Percentiles rank a stretch among this genome's conserved stretches.
phyloP scores from a whole-genome alignment of 2,329 filamentous ascomycete species.

The Hirsutella rhossiliensis region DNA sequence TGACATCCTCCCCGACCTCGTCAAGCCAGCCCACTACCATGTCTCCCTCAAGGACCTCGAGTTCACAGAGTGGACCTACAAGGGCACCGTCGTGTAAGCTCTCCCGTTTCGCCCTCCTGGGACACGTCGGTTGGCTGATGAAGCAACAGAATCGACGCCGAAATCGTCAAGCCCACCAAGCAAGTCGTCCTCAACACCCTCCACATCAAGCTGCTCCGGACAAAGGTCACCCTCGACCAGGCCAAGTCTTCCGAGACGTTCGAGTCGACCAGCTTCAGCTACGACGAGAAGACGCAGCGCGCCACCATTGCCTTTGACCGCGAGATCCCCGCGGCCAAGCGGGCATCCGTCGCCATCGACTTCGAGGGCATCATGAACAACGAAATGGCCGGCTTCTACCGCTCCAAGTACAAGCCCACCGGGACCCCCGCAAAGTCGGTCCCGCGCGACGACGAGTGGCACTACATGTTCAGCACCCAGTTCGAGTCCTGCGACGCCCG shows the following conservation, averaged over 20 bases:
- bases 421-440: slow-evolving; percentile 63
- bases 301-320: slow-evolving; percentile 66
- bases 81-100: slow-evolving; percentile 58
- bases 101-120: neutral
- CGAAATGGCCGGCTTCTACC: slow-evolving; percentile 87
- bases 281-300: slow-evolving; percentile 76
- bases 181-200: slow-evolving; percentile 77
- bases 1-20: slow-evolving; percentile 48
- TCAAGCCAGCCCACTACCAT: slow-evolving; percentile 78
- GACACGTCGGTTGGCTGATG: neutral
- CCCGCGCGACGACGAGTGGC: slow-evolving; percentile 55
- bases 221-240: slow-evolving; percentile 47
- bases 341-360: slow-evolving; percentile 54
- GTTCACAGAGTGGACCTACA: slow-evolving; percentile 62
- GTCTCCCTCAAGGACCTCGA: slow-evolving; percentile 74
- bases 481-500: slow-evolving; percentile 96
- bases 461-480: slow-evolving; percentile 84
- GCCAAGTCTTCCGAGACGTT: slow-evolving; percentile 43
- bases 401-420: slow-evolving; percentile 82
- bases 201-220: slow-evolving; percentile 62
- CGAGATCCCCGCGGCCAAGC: slow-evolving; percentile 54
- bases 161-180: slow-evolving; percentile 58
- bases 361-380: slow-evolving; percentile 81
- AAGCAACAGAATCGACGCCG: slow-evolving; percentile 52
- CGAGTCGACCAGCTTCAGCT: slow-evolving; percentile 57